Evolutionary conservation across 228 moss, liverwort and hornwort species (phyloP).

Genomic region (Sphagnum fallax): DNA sequence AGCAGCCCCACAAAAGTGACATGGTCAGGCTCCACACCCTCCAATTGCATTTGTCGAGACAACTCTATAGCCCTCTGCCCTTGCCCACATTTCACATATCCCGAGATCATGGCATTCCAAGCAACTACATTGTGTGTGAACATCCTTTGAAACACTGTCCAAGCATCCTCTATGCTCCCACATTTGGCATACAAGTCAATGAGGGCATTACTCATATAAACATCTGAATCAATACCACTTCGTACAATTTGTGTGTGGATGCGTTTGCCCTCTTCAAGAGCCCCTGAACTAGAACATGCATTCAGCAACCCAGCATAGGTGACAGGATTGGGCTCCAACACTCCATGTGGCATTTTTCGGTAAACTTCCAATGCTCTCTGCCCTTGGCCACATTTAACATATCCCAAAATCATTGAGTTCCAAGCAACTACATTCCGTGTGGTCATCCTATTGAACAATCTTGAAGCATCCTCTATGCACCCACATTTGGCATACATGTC

Average conservation of each 20-base stretch:
- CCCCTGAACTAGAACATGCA: background rate
- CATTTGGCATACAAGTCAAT: slow-evolving; percentile 4
- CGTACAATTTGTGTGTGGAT: background rate
- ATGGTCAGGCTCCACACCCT: slow-evolving; percentile 2
- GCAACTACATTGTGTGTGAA: background rate
- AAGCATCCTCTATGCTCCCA: background rate
- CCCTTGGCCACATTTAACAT: background rate
- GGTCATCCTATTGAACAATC: background rate
- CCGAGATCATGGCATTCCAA: background rate
- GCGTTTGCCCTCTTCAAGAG: background rate
- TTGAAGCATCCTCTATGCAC: background rate
- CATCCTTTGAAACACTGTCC: background rate
- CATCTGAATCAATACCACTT: background rate
- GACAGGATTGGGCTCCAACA: background rate
- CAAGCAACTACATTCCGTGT: background rate
- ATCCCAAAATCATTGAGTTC: background rate
- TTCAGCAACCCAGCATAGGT: background rate
- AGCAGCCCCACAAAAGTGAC: slow-evolving; percentile 1
- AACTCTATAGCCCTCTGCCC: background rate
- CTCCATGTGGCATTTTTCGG: background rate
- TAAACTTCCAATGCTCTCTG: background rate
- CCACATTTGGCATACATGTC: background rate
- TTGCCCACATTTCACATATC: background rate
- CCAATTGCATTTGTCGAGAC: background rate
- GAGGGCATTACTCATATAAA: background rate